Base-by-base conservation (phyloP, 2,329 filamentous ascomycete genomes). In the Elsinoe australis region DNA sequence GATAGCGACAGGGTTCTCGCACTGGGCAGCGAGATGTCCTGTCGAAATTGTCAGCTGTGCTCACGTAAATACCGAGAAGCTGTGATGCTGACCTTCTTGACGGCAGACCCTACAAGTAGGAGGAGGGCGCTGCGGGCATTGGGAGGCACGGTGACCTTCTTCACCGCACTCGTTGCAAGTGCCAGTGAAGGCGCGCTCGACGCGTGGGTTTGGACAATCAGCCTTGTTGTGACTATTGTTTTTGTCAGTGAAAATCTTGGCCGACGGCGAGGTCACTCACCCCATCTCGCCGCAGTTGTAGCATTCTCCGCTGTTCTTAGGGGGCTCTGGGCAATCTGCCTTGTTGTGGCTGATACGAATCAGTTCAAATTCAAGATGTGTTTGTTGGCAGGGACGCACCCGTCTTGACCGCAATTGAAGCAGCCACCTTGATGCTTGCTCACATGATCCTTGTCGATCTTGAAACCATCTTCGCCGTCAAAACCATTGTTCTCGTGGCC, bases 101-200 rank as follows among this genome's bases (percentile, higher is more conserved):
- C 42, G 55, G 58, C 83, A 86, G 58, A 82, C 80, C 42, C 71
- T 70, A 64, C 82, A 85, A 6, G 71, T 52, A 56, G 67, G 64
- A 1, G 79, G 69, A 5, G 73, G 72, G 53, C 76, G 76, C 1
- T 73, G 64, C 1, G 82, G 81, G 54, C 84, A 88, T 45, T 83
- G 79, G 15, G 74, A 72, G 45, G 74, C 67, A 56, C 77, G 67
- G 53, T 81, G 77, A 15, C 77, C 77, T 26, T 69, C 60, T 50
- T 72, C 56, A 12, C 69, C 64, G 55, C 77, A 80, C 61, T 75
- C 68, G 53, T 75, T 76, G 66, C 82, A 87, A 7, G 67, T 74
- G 2, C 80, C 77, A 39, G 68, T 70, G 59, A 76, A 76, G 9
- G 66, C 59, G 46, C 68, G 69, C 49, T 71, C 67, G 46, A 76